Evolutionary conservation across 768 basidiomycete genomes (phyloP).

Genomic region (Lactarius pseudohatsudake): DNA sequence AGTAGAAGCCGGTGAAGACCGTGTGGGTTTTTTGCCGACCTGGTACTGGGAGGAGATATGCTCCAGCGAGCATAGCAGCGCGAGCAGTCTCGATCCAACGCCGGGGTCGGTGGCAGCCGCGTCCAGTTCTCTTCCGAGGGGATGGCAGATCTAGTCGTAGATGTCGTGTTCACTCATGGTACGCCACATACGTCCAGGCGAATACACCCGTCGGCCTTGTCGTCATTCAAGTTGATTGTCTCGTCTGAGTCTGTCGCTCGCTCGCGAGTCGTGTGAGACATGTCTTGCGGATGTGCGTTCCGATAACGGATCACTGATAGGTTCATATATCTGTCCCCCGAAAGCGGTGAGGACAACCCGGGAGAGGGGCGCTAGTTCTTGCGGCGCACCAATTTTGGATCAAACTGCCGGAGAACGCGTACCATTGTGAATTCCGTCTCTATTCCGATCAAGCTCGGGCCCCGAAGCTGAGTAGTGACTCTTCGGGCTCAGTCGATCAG

Average conservation of each 20-base stretch:
- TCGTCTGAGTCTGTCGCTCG: no score
- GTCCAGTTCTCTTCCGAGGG: constrained; percentile 7
- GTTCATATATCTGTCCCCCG: neutral
- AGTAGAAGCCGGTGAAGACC: constrained; percentile 63
- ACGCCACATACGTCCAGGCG: neutral
- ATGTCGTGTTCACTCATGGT: neutral
- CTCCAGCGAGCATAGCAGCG: neutral
- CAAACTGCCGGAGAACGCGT: neutral
- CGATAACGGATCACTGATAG: neutral
- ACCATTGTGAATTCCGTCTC: neutral
- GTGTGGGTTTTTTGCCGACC: constrained; percentile 75
- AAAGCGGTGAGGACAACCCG: neutral
- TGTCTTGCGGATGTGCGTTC: neutral
- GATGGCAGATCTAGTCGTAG: constrained; percentile 26
- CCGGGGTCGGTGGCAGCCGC: neutral
- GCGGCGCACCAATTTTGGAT: neutral
- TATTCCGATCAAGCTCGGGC: neutral
- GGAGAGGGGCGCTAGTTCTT: neutral
- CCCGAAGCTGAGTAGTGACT: neutral
- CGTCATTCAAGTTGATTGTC: neutral
- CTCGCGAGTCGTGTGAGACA: neutral
- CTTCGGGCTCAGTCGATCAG: neutral
- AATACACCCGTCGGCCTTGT: neutral
- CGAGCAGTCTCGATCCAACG: neutral
- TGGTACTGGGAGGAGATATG: constrained; percentile 55